Evolutionary conservation across 768 basidiomycete species (phyloP).

Genomic region (Harrya chromipes): DNA sequence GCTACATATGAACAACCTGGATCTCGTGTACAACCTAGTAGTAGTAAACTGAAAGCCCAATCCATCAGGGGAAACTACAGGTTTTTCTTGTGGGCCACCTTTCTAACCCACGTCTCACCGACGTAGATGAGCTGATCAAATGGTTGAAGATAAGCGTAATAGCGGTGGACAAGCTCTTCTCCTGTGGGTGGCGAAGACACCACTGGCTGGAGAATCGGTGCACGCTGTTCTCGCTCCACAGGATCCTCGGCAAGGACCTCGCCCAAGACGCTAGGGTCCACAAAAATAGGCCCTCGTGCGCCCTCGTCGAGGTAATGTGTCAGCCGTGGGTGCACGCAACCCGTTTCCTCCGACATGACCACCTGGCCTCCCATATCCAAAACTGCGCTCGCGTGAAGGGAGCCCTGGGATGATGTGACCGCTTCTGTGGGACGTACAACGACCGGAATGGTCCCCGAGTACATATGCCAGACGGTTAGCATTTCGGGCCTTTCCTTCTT

Average conservation of each 20-base stretch:
- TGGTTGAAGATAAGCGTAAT: neutral
- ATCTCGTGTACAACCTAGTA: no score
- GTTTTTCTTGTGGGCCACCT: neutral
- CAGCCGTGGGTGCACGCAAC: neutral
- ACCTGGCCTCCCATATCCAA: slow-evolving; percentile 1
- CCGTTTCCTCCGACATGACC: neutral
- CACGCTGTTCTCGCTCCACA: neutral
- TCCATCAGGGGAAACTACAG: no score
- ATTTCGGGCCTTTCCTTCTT: neutral
- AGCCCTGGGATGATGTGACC: neutral
- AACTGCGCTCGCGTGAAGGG: neutral
- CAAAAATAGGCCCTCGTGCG: slow-evolving; percentile 17
- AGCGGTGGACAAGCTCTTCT: slow-evolving; percentile 14
- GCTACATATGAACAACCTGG: no score
- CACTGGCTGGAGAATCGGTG: slow-evolving; percentile 8
- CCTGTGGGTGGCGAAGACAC: slow-evolving; percentile 10
- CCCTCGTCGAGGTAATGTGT: slow-evolving; percentile 21
- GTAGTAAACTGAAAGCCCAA: no score
- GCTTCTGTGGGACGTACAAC: slow-evolving; percentile 1
- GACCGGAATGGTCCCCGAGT: neutral
- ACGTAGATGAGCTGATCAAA: slow-evolving; percentile 12
- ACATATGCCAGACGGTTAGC: neutral
- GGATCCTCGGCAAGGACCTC: slow-evolving; percentile 5
- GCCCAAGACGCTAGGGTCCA: neutral
- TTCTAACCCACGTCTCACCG: slow-evolving; percentile 19